Evolutionary conservation across 1,284 basidiomycete species (phyloP).

Genomic region (Hemileia vastatrix): DNA sequence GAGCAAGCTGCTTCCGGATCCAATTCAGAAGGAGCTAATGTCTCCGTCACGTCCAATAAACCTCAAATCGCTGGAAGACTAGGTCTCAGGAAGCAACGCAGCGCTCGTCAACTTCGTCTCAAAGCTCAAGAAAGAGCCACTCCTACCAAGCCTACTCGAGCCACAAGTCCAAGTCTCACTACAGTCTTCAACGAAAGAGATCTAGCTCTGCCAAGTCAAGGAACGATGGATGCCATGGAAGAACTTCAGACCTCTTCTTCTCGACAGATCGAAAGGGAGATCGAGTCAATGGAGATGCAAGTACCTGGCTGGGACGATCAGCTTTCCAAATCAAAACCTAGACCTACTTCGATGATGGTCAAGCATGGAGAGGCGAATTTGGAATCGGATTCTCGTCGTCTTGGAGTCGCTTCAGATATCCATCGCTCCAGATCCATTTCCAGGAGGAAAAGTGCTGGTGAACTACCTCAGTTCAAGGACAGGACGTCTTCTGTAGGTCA

Average conservation of each 20-base stretch:
- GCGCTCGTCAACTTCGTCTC: slow-evolving; percentile 33
- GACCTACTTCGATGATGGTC: slow-evolving; percentile 26
- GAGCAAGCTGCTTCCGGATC: not conserved
- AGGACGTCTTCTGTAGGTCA: slow-evolving; percentile 20
- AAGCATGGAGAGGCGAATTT: not conserved
- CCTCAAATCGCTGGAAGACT: not conserved
- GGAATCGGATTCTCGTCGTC: no score
- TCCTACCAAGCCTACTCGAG: slow-evolving; percentile 33
- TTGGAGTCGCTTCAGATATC: not conserved
- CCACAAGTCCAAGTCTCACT: slow-evolving; percentile 31
- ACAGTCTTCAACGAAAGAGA: slow-evolving; percentile 22
- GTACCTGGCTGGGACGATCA: not conserved
- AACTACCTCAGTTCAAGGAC: not conserved
- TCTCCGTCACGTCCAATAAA: not conserved
- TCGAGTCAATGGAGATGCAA: not conserved
- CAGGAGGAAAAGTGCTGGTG: not conserved
- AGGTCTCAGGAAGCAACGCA: slow-evolving; percentile 11
- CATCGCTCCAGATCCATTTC: not conserved
- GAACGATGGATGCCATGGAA: slow-evolving; percentile 26
- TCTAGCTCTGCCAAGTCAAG: slow-evolving; percentile 26
- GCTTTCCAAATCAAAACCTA: slow-evolving; percentile 25
- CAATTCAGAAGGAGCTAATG: not conserved
- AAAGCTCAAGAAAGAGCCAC: slow-evolving; percentile 35
- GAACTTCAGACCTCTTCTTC: slow-evolving; percentile 18
- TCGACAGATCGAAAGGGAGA: slow-evolving; percentile 9